These are phyloP conservation scores for Trypanosoma theileri DNA, from an alignment of 208 protist genomes.

Conservation along the genomic window DNA sequence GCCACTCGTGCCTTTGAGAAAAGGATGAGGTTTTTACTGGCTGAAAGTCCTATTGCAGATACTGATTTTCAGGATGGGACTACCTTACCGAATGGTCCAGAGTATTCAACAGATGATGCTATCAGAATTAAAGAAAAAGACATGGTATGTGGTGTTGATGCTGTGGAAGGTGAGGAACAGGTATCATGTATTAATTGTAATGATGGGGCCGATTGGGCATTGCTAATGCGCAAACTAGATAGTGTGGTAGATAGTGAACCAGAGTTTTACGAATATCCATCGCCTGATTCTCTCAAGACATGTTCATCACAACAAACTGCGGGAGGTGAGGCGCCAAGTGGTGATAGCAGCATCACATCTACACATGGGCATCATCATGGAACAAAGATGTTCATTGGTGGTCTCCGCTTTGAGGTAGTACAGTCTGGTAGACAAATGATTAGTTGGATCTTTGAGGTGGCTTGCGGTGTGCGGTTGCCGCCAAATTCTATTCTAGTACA, in stretches of 20 bases:
- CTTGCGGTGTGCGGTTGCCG: constrained; percentile 58
- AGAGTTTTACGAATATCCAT: constrained; percentile 58
- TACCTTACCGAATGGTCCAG: neutral
- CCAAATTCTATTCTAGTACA: constrained; percentile 70
- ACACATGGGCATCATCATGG: constrained; percentile 26
- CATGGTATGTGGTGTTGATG: neutral
- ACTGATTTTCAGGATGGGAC: neutral
- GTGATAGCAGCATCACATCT: neutral
- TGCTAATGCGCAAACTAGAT: constrained; percentile 19
- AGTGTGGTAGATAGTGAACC: constrained; percentile 3
- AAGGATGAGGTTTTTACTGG: constrained; percentile 25
- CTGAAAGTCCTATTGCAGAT: constrained; percentile 2
- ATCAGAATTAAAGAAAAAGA: neutral
- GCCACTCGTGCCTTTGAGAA: constrained; percentile 32
- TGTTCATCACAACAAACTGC: constrained; percentile 15
- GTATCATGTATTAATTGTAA: constrained; percentile 16
- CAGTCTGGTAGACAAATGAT: constrained; percentile 65
- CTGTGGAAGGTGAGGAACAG: neutral
- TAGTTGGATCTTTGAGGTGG: constrained; percentile 68
- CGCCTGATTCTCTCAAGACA: constrained; percentile 46
- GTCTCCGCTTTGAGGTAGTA: constrained; percentile 85
- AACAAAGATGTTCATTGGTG: constrained; percentile 82
- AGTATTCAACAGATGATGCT: neutral
- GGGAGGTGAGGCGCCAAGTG: constrained; percentile 8
- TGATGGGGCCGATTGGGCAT: constrained; percentile 16